Evolutionary conservation across 352 stramenopile genomes (phyloP).

Genomic region (Aphanomyces euteiches): DNA sequence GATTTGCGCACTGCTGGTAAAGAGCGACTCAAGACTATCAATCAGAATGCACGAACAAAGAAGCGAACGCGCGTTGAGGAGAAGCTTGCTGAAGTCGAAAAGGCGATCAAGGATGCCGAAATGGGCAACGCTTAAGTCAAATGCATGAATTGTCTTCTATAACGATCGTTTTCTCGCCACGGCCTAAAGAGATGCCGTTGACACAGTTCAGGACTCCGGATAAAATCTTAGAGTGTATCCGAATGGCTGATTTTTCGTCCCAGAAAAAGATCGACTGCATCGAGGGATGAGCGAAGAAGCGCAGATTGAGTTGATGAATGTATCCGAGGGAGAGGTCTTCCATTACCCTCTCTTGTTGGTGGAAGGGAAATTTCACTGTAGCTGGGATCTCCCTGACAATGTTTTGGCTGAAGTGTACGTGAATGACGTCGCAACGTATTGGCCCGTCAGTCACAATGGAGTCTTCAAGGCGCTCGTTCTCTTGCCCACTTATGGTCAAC

Average conservation of each 20-base stretch:
- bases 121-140: slow-evolving; percentile 8
- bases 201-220: background rate
- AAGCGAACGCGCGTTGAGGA: slow-evolving; percentile 83
- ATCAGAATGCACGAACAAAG: slow-evolving; percentile 72
- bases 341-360: slow-evolving; percentile 9
- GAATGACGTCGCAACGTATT: slow-evolving; percentile 18
- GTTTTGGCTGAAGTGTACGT: slow-evolving; percentile 24
- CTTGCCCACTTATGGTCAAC: slow-evolving; percentile 4
- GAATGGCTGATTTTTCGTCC: background rate
- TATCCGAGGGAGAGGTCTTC: background rate
- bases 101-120: slow-evolving; percentile 58
- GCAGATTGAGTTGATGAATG: slow-evolving; percentile 14
- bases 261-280: background rate
- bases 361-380: slow-evolving; percentile 25
- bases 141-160: too few relatives aligned
- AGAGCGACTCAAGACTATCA: slow-evolving; percentile 82
- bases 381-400: slow-evolving; percentile 28
- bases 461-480: slow-evolving; percentile 15
- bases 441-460: slow-evolving; percentile 18
- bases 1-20: slow-evolving; percentile 74
- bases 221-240: background rate
- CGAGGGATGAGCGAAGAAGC: slow-evolving; percentile 4
- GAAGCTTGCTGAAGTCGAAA: slow-evolving; percentile 71
- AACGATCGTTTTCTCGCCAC: too few relatives aligned
- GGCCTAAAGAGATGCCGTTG: background rate